Conservation (phyloP, 179 eudicot genomes). For the Silene coronaria region DNA sequence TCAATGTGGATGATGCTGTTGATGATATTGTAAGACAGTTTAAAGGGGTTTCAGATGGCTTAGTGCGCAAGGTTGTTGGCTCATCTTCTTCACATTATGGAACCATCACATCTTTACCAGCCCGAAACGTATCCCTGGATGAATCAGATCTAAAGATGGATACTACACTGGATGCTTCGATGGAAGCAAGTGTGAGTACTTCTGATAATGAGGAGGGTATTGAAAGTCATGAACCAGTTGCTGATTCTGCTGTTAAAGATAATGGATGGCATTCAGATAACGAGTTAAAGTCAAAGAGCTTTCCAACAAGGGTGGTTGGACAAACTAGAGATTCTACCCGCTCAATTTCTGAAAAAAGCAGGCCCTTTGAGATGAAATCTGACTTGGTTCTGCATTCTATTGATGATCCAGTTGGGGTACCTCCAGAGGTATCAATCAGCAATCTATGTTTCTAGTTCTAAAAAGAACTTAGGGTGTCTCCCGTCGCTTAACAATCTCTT, state of each 20-base stretch:
- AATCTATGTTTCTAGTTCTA: background rate
- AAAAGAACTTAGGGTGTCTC: background rate
- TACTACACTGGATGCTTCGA: conserved; percentile 37
- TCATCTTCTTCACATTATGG: conserved; percentile 53
- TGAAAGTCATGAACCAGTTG: conserved; percentile 36
- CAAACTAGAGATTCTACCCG: conserved; percentile 31
- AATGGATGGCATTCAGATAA: conserved; percentile 84
- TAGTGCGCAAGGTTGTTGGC: conserved; percentile 62
- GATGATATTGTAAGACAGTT: conserved; percentile 96
- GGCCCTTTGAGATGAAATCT: conserved; percentile 31
- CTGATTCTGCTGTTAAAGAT: conserved; percentile 32
- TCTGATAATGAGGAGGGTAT: conserved; percentile 64
- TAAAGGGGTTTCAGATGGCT: conserved; percentile 93
- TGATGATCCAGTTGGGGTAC: conserved; percentile 66
- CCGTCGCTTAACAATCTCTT: background rate
- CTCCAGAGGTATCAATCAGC: conserved; percentile 67
- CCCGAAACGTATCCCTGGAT: conserved; percentile 49
- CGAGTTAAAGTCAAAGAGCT: conserved; percentile 58
- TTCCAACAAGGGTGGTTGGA: conserved; percentile 52
- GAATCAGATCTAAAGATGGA: conserved; percentile 44
- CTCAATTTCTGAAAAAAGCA: conserved; percentile 32
- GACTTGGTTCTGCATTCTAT: conserved; percentile 32
- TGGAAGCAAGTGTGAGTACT: conserved; percentile 50
- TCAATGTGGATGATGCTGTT: conserved; percentile 95
- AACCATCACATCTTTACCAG: conserved; percentile 31